phyloP scores from a whole-genome alignment of 1,284 basidiomycete species.

The Ustilago bromivora region DNA sequence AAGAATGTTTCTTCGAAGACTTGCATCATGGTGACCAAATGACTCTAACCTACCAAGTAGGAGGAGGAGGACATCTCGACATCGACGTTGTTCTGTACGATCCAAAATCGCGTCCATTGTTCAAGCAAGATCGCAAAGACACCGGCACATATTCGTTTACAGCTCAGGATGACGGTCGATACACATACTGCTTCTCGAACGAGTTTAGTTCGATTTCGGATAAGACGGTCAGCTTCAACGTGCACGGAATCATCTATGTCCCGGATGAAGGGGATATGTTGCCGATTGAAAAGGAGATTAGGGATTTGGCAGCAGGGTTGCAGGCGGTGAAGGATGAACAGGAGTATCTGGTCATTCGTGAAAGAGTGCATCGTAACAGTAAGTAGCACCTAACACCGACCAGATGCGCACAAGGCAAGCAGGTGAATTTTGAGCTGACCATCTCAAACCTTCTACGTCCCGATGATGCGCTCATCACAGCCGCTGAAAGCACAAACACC shows the following conservation, averaged over 20 bases:
- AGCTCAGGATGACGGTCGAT: slow-evolving; percentile 84
- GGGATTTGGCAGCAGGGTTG: slow-evolving; percentile 84
- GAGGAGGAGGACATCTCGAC: slow-evolving; percentile 93
- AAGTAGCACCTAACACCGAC: slow-evolving; percentile 22
- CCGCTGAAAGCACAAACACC: slow-evolving; percentile 77
- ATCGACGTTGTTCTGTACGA: slow-evolving; percentile 89
- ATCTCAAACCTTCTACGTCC: not conserved
- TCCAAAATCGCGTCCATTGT: slow-evolving; percentile 78
- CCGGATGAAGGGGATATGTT: slow-evolving; percentile 79
- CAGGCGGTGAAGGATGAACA: slow-evolving; percentile 97
- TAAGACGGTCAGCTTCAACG: slow-evolving; percentile 98
- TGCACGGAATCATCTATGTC: slow-evolving; percentile 95
- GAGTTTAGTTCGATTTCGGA: slow-evolving; percentile 94
- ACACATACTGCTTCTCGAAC: slow-evolving; percentile 98
- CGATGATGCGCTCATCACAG: slow-evolving; percentile 40
- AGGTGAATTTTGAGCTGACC: not conserved
- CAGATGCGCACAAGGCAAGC: not conserved
- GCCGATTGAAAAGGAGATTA: slow-evolving; percentile 95
- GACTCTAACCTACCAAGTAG: slow-evolving; percentile 99
- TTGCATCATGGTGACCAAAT: slow-evolving; percentile 95
- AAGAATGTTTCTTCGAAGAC: slow-evolving; percentile 98
- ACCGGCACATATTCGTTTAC: slow-evolving; percentile 91
- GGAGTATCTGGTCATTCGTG: slow-evolving; percentile 95
- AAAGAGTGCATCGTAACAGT: slow-evolving; percentile 91
- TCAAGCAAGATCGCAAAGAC: slow-evolving; percentile 84